Conservation (phyloP, 768 basidiomycete genomes). For the Strobilomyces confusus region DNA sequence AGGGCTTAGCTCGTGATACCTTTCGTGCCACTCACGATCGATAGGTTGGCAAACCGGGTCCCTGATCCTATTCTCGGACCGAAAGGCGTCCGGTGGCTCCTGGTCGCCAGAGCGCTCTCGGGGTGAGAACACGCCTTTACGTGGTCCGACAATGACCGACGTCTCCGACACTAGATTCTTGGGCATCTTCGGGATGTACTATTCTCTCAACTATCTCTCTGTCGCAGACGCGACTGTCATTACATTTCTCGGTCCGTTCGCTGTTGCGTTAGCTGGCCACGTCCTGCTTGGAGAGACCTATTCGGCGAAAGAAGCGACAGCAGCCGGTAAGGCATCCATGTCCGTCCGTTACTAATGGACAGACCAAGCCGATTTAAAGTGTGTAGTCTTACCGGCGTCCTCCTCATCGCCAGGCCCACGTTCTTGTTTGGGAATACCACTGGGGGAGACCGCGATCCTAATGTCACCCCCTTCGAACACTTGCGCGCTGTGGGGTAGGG, state of each 20-base stretch:
- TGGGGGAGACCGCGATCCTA: background rate
- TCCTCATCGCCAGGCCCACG: slow-evolving; percentile 76
- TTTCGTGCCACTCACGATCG: background rate
- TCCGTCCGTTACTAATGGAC: background rate
- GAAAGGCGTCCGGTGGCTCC: slow-evolving; percentile 55
- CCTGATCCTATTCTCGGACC: slow-evolving; percentile 67
- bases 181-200: slow-evolving; percentile 66
- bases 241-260: slow-evolving; percentile 68
- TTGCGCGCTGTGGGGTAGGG: slow-evolving; percentile 56
- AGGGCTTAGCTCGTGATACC: slow-evolving; percentile 2
- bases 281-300: slow-evolving; percentile 60
- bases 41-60: slow-evolving; percentile 38
- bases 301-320: slow-evolving; percentile 50
- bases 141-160: background rate
- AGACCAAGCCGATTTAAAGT: slow-evolving; percentile 32
- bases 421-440: slow-evolving; percentile 57
- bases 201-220: slow-evolving; percentile 68
- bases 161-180: slow-evolving; percentile 50
- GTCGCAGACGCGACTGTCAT: slow-evolving; percentile 77
- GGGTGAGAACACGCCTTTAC: slow-evolving; percentile 42
- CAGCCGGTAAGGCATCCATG: slow-evolving; percentile 36
- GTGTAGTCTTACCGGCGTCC: slow-evolving; percentile 67
- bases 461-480: slow-evolving; percentile 33
- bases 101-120: slow-evolving; percentile 56
- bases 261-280: slow-evolving; percentile 58